Evolutionary conservation across 192 early-diverging fungal species (phyloP), one percentile per base, ranked within the genome.

Genomic region (Coemansia sp.): DNA sequence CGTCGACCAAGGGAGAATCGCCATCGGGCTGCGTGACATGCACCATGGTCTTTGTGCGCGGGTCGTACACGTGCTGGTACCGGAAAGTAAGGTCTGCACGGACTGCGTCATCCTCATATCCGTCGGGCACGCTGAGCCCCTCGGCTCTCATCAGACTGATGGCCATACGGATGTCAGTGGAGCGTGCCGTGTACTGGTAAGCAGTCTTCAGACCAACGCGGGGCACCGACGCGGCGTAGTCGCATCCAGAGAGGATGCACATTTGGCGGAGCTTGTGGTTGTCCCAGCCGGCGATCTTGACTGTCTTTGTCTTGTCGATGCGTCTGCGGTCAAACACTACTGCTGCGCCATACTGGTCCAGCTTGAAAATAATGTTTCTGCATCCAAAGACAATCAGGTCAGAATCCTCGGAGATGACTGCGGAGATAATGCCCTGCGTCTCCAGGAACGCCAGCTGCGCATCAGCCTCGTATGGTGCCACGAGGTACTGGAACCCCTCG

Each of bases 231-330:
- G 89, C 86, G 18, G 95, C 70, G 66, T 99, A 99, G 64, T 99
- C 97, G 71, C 97, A 99, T n/a, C 97, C 97, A 0, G 92, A 88
- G n/a, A 99, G 58, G 33, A 99, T 98, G 66, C 95, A 95, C 92
- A 96, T 91, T 12, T 93, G 87, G 10, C 93, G 88, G 59, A 99
- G 86, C 52, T 82, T 76, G 1, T 65, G 72, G 23, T 81, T 58
- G 4, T 60, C 72, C 91, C 90, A 93, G n/a, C 82, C 79, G 8
- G 58, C 48, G 18, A 92, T 69, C 16, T 83, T 79, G 5, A 87
- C 70, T 2, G 84, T 84, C 18, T 68, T 64, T 0, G 78, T 83
- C 3, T 73, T 29, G 18, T 68, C 58, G 56, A 97, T 57, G 34
- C 86, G 77, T 12, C 68, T 67, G 2, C 84, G 74, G 23, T 77